Percentiles rank a stretch among this genome's conserved stretches.
phyloP scores from a whole-genome alignment of 768 basidiomycete species.

The Pleurotus sapidus region DNA sequence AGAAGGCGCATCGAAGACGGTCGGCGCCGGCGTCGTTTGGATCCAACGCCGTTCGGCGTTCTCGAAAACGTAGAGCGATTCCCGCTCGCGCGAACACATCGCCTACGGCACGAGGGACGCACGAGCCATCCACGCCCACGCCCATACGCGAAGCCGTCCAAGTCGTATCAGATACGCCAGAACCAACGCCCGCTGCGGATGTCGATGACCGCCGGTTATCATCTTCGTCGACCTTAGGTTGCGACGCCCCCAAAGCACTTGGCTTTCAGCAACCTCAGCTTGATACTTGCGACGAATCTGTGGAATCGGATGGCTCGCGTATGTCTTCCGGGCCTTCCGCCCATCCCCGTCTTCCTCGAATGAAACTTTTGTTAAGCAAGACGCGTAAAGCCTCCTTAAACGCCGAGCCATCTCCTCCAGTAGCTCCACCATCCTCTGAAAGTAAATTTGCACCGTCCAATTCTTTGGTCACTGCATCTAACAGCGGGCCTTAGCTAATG shows the following conservation, averaged over 20 bases:
- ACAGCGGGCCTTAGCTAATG: not conserved
- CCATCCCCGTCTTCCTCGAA: conserved; percentile 1
- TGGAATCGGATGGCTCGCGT: conserved; percentile 5
- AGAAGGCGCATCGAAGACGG: not conserved
- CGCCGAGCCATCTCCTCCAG: not conserved
- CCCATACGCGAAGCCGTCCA: not conserved
- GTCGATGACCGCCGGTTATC: not conserved
- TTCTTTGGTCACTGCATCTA: too few relatives aligned
- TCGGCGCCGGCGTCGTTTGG: conserved; percentile 3
- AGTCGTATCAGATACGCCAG: not conserved
- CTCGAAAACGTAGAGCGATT: not conserved
- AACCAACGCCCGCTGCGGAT: not conserved
- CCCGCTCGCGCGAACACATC: conserved; percentile 2
- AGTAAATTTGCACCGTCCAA: too few relatives aligned
- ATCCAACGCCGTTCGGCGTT: not conserved
- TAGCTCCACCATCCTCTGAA: not conserved
- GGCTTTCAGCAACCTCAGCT: conserved; percentile 1
- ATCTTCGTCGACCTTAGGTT: not conserved
- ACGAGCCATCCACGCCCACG: too few relatives aligned
- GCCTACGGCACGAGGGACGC: not conserved
- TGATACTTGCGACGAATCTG: conserved; percentile 5
- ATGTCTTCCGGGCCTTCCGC: not conserved
- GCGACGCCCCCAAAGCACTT: not conserved
- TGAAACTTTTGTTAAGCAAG: conserved; percentile 7
- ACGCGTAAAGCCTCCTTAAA: conserved; percentile 1